Evolutionary conservation across 331 rosid genomes (phyloP), one percentile per base, ranked within the genome.

Genomic region (Malus hybrid): DNA sequence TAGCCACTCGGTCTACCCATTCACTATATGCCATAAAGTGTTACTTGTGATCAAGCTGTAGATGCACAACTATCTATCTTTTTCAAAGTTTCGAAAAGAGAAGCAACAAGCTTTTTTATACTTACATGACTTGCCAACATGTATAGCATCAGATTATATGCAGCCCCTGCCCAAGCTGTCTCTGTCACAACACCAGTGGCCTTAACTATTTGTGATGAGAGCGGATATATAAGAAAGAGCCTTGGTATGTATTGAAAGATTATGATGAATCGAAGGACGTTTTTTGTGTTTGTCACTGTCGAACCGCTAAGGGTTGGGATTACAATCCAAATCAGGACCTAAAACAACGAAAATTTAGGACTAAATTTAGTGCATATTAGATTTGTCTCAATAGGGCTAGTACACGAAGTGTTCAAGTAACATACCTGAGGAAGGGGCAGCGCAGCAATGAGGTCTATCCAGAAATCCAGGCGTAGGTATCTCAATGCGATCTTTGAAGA

Each of bases 81-180:
- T 16, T 19, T 33, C 28, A 10, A 27, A 19, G 34, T 52, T 7
- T 0, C 31, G 60, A 71, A 36, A 24, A 71, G 64, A 63, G 39
- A 27, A 82, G 70, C 73, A 77, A 52, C 4, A 50, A n/a, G 44
- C 32, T 36, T 69, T n/a, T 57, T 77, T 29, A 31, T 33, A 78
- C 98, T 93, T 80, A 93, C 98, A 87, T 93, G 98, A 87, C 98
- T 93, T 65, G 96, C 98, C 82, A 93, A 75, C 96, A 93, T 86
- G 84, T 88, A 93, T 71, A 93, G 92, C 78, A 89, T 87, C 28
- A 93, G 84, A 73, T 93, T 93, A 77, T 93, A 93, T 73, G 97
- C 97, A 73, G 98, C 97, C 22, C 98, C 97, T 29, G 96, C 98
- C 97, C 98, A 93, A 31, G 98, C 97, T 74, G 97, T 88, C 76